A percentile compares a stretch with the other conserved stretches of the same genome.
These are phyloP conservation scores for Paracoccidioides lutzii DNA, from an alignment of 2,329 filamentous ascomycete species.

Conservation along the genomic window DNA sequence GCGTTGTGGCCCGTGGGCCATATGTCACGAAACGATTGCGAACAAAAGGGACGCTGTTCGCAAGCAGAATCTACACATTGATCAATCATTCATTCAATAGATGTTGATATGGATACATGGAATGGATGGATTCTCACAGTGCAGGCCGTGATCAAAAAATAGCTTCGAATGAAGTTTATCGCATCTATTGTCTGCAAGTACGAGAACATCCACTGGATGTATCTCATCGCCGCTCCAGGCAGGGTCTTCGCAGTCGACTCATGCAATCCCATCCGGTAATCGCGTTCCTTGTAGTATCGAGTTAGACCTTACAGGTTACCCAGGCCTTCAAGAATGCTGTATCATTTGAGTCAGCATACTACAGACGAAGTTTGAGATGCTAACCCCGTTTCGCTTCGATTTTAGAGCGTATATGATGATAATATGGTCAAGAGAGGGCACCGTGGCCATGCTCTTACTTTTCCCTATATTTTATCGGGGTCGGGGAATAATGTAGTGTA, in stretches of 20 bases:
- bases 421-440: too few species aligned
- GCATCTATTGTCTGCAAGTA: neutral
- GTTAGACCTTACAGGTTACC: too few species aligned
- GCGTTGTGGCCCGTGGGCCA: slow-evolving; percentile 39
- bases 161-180: neutral
- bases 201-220: neutral
- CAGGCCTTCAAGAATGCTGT: neutral
- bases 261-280: neutral
- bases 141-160: slow-evolving; percentile 3
- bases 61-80: slow-evolving; percentile 33
- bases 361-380: neutral
- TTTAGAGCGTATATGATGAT: neutral
- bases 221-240: neutral
- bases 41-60: slow-evolving; percentile 40
- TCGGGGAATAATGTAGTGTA: too few species aligned
- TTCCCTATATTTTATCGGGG: too few species aligned
- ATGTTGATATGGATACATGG: neutral
- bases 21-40: slow-evolving; percentile 47
- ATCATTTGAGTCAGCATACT: neutral
- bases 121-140: neutral
- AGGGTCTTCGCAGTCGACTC: neutral
- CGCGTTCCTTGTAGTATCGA: neutral
- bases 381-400: neutral
- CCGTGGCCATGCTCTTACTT: too few species aligned
- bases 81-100: neutral